Conservation (phyloP, 1,139 yeast genomes). For the Sugiyamaella neomexicana region DNA sequence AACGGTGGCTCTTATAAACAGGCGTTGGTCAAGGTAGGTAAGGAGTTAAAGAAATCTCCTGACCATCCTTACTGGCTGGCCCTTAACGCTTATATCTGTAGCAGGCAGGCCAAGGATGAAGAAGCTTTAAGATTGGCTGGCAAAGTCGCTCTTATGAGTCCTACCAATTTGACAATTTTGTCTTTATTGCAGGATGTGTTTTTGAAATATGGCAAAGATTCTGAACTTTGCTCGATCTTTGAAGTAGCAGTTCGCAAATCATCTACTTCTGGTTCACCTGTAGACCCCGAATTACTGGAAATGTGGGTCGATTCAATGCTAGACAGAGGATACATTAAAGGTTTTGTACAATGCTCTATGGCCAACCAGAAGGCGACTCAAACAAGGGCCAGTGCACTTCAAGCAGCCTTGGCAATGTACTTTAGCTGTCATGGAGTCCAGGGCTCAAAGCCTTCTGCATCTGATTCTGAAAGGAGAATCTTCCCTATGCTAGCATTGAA, state of each 20-base stretch:
- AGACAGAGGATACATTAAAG: conserved; percentile 35
- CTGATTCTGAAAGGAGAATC: conserved; percentile 46
- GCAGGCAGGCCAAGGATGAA: conserved; percentile 46
- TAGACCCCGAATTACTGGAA: conserved; percentile 42
- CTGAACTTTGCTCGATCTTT: conserved; percentile 48
- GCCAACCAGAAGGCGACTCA: conserved; percentile 34
- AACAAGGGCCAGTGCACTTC: conserved; percentile 44
- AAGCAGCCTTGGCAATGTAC: conserved; percentile 45
- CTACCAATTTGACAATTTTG: conserved; percentile 49
- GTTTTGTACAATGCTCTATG: conserved; percentile 41
- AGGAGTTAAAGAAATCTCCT: conserved; percentile 57
- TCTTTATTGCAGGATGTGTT: conserved; percentile 26
- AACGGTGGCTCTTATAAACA: conserved; percentile 54
- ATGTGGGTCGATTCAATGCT: conserved; percentile 40
- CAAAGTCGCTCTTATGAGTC: conserved; percentile 48
- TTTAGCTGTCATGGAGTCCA: conserved; percentile 8
- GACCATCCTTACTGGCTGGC: conserved; percentile 53
- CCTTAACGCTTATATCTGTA: conserved; percentile 48
- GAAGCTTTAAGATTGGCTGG: conserved; percentile 50
- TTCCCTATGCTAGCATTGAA: conserved; percentile 59
- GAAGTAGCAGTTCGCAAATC: conserved; percentile 59
- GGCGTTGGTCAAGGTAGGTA: conserved; percentile 54
- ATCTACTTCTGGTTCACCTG: conserved; percentile 37
- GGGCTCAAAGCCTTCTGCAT: background rate
- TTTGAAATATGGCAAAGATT: conserved; percentile 39